A percentile compares a stretch with the other conserved stretches of the same genome.
Conservation (phyloP, 2,329 filamentous ascomycete species). For the Ramularia collo-cygni region DNA sequence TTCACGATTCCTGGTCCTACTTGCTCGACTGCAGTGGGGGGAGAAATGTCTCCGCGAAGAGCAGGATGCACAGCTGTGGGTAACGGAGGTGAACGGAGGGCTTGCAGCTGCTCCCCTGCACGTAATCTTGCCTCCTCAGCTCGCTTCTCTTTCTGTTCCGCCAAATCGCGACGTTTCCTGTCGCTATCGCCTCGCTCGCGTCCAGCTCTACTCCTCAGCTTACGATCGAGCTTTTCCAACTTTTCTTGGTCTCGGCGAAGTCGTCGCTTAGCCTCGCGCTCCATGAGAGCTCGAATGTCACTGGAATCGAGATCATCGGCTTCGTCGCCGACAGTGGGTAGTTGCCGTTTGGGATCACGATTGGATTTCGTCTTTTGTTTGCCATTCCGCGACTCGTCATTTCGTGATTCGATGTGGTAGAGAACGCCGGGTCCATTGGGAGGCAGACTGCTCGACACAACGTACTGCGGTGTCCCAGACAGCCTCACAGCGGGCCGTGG, state of each 20-base stretch:
- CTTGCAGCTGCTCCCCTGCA: conserved; percentile 23
- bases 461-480: conserved; percentile 57
- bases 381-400: conserved; percentile 3
- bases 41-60: conserved; percentile 20
- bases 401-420: conserved; percentile 17
- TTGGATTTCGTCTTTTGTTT: conserved; percentile 18
- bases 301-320: conserved; percentile 81
- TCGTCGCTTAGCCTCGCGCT: conserved; percentile 73
- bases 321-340: conserved; percentile 58
- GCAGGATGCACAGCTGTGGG: conserved; percentile 31
- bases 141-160: conserved; percentile 46
- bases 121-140: conserved; percentile 15
- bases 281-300: conserved; percentile 80
- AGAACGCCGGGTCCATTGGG: conserved; percentile 14
- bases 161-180: conserved; percentile 35
- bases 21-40: conserved; percentile 12
- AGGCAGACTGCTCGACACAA: conserved; percentile 31
- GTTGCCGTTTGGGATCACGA: conserved; percentile 38
- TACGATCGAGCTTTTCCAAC: conserved; percentile 58
- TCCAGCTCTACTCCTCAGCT: conserved; percentile 60
- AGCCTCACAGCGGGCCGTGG: conserved; percentile 79
- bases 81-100: conserved; percentile 18
- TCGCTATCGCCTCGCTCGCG: conserved; percentile 39
- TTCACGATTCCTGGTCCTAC: conserved; percentile 27
- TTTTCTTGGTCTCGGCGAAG: conserved; percentile 67